Conservation (phyloP, 106 monocot species). For the Acanthochlamys bracteata region DNA sequence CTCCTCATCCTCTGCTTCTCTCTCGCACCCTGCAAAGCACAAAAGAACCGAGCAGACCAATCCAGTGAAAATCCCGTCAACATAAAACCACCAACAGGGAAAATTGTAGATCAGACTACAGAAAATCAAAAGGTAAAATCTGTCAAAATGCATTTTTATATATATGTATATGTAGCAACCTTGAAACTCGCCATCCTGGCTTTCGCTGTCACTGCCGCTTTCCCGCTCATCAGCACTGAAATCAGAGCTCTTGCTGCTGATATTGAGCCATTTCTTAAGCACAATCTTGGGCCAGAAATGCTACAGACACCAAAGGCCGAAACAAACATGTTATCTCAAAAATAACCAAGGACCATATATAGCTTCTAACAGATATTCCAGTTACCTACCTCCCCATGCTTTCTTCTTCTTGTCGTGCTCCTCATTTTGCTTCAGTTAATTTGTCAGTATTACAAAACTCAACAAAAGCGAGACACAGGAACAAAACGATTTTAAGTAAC, state of each 20-base stretch:
- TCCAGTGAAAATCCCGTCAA: too few relatives aligned
- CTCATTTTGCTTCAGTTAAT: too few relatives aligned
- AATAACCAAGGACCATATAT: background rate
- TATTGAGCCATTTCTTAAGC: slow-evolving; percentile 81
- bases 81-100: too few relatives aligned
- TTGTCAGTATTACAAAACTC: too few relatives aligned
- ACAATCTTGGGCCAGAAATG: slow-evolving; percentile 59
- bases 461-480: too few relatives aligned
- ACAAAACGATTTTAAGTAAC: too few relatives aligned
- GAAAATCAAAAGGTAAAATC: too few relatives aligned
- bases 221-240: slow-evolving; percentile 65
- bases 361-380: too few relatives aligned
- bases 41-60: background rate
- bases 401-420: too few relatives aligned
- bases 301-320: slow-evolving; percentile 20
- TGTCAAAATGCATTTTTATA: background rate
- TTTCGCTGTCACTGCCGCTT: slow-evolving; percentile 16
- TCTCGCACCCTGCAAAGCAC: slow-evolving; percentile 12
- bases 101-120: too few relatives aligned
- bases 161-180: background rate
- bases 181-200: slow-evolving; percentile 23
- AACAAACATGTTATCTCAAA: background rate
- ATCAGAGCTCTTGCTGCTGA: slow-evolving; percentile 36
- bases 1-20: slow-evolving; percentile 16
- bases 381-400: too few relatives aligned